phyloP scores from a whole-genome alignment of 2,329 filamentous ascomycete genomes.

The Botryotinia narcissicola region DNA sequence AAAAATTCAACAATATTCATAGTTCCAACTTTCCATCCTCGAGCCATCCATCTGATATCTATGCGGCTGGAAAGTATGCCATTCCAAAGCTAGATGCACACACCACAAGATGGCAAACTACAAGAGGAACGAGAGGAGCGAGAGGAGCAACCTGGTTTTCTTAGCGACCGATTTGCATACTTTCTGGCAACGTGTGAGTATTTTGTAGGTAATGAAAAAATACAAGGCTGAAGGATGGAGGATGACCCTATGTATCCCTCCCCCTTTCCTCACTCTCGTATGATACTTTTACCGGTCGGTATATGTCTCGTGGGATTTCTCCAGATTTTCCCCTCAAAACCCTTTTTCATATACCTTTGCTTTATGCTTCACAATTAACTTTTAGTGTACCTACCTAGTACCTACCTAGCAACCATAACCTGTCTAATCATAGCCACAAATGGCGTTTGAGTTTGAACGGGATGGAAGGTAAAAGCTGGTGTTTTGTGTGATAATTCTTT shows the following conservation, averaged over 20 bases:
- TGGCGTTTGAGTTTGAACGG: neutral
- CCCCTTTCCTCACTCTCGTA: neutral
- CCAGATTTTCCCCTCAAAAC: neutral
- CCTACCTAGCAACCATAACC: neutral
- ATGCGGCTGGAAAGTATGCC: neutral
- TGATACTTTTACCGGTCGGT: neutral
- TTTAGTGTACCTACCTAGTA: neutral
- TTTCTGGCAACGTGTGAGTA: neutral
- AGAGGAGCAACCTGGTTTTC: neutral
- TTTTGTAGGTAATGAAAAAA: neutral
- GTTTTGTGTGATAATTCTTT: slow-evolving; percentile 1
- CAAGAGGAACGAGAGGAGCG: neutral
- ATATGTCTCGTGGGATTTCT: neutral
- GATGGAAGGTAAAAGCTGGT: neutral
- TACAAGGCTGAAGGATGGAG: slow-evolving; percentile 3
- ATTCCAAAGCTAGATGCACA: neutral
- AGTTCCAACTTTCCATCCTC: neutral
- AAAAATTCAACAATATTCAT: neutral
- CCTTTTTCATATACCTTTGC: slow-evolving; percentile 1
- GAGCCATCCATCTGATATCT: neutral
- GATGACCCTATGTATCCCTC: neutral
- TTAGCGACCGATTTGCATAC: neutral
- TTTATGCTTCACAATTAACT: neutral
- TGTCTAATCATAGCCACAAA: neutral
- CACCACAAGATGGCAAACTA: neutral